Evolutionary conservation across 169 alveolate genomes (phyloP).

Genomic region (Cardiosporidium cionae): DNA sequence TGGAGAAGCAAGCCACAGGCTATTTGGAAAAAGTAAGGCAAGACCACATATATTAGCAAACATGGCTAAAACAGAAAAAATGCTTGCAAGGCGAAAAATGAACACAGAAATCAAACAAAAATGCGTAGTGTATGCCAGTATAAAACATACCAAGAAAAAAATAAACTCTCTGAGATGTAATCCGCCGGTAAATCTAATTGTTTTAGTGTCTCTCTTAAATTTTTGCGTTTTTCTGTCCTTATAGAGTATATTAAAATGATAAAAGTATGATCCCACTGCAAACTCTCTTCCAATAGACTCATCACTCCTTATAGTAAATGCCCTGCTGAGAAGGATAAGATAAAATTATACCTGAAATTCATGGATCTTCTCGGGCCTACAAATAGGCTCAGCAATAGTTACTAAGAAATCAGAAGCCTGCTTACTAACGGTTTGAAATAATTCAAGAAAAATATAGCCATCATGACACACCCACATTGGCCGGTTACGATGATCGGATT

Average conservation of each 20-base stretch:
- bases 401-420: conserved; percentile 91
- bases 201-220: too few relatives aligned
- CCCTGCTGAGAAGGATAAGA: too few relatives aligned
- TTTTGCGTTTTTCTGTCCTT: too few relatives aligned
- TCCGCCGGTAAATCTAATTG: too few relatives aligned
- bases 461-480: conserved; percentile 84
- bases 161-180: too few relatives aligned
- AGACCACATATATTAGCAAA: background rate
- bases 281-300: background rate
- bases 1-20: background rate
- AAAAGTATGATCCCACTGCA: too few relatives aligned
- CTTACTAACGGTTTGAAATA: conserved; percentile 58
- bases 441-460: conserved; percentile 68
- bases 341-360: conserved; percentile 72
- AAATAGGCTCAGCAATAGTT: conserved; percentile 96
- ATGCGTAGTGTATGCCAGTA: background rate
- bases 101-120: background rate
- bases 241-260: too few relatives aligned
- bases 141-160: background rate
- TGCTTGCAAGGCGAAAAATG: background rate
- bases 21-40: background rate
- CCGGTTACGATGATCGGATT: conserved; percentile 60
- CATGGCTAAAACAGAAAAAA: background rate
- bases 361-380: conserved; percentile 92
- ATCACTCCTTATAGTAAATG: background rate